phyloP scores from a whole-genome alignment of 495 filamentous ascomycete species.

The Aspergillus bridgeri region DNA sequence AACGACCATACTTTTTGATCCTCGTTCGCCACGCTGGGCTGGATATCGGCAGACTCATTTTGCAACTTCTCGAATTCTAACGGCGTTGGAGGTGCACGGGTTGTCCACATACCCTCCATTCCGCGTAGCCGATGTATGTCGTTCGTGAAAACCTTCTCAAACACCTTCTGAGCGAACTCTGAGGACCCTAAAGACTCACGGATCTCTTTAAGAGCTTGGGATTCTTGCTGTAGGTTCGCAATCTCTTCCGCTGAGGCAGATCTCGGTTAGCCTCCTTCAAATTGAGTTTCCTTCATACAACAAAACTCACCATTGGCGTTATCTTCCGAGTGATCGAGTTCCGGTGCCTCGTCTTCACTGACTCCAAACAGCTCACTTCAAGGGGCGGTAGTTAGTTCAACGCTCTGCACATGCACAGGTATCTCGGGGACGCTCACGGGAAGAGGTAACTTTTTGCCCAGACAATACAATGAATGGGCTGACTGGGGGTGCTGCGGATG shows the following conservation, averaged over 20 bases:
- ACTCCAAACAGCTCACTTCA: slow-evolving; percentile 79
- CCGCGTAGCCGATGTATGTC: slow-evolving; percentile 81
- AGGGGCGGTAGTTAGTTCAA: slow-evolving; percentile 12
- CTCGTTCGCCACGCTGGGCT: slow-evolving; percentile 53
- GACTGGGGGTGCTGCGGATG: slow-evolving; percentile 88
- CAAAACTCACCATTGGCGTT: slow-evolving; percentile 64
- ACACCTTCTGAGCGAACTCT: slow-evolving; percentile 77
- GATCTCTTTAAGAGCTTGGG: slow-evolving; percentile 77
- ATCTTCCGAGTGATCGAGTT: slow-evolving; percentile 74
- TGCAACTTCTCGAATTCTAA: slow-evolving; percentile 60
- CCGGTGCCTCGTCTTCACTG: slow-evolving; percentile 71
- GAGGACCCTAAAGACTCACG: slow-evolving; percentile 76
- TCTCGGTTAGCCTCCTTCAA: slow-evolving; percentile 20
- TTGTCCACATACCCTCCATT: slow-evolving; percentile 98
- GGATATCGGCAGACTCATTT: slow-evolving; percentile 47
- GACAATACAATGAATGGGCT: slow-evolving; percentile 99
- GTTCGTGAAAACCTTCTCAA: slow-evolving; percentile 86
- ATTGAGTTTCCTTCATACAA: not conserved
- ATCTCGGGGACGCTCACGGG: slow-evolving; percentile 48
- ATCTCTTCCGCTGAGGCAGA: slow-evolving; percentile 67
- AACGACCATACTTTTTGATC: slow-evolving; percentile 78
- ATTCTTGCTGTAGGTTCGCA: slow-evolving; percentile 75
- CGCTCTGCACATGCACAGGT: too few species aligned
- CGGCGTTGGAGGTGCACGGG: slow-evolving; percentile 65
- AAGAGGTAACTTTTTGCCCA: slow-evolving; percentile 98